Evolutionary conservation across 192 early-diverging fungal genomes (phyloP).

Genomic region (Chytriomyces confervae): DNA sequence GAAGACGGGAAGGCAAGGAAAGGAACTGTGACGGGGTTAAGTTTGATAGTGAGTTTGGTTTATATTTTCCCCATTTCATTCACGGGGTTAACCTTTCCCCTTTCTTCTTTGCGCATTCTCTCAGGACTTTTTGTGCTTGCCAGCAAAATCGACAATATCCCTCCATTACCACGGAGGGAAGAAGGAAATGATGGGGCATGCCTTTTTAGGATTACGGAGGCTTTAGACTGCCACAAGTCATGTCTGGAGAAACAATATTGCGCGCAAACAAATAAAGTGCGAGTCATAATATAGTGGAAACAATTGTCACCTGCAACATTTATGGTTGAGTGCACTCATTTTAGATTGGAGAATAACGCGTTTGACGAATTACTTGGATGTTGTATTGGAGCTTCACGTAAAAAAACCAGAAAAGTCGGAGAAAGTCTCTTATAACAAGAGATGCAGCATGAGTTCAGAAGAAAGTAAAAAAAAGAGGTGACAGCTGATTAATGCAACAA

Average conservation of each 20-base stretch:
- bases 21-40: constrained; percentile 53
- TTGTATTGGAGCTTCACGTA: too few relatives aligned
- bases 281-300: too few relatives aligned
- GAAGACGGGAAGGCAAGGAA: constrained; percentile 45
- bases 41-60: constrained; percentile 46
- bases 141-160: constrained; percentile 48
- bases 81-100: constrained; percentile 6
- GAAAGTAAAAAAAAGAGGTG: too few relatives aligned
- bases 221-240: constrained; percentile 15
- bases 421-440: too few relatives aligned
- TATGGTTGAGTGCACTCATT: too few relatives aligned
- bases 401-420: too few relatives aligned
- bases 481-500: constrained; percentile 43
- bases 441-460: too few relatives aligned
- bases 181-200: constrained; percentile 43
- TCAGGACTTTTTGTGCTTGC: constrained; percentile 56
- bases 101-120: background rate
- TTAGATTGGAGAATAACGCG: too few relatives aligned
- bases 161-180: constrained; percentile 49
- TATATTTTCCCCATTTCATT: background rate
- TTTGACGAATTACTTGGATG: too few relatives aligned
- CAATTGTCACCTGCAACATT: too few relatives aligned
- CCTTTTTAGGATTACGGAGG: constrained; percentile 45
- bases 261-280: too few relatives aligned
- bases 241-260: too few relatives aligned